phyloP scores from a whole-genome alignment of 306 rosid species.

The Cicer cuneatum region DNA sequence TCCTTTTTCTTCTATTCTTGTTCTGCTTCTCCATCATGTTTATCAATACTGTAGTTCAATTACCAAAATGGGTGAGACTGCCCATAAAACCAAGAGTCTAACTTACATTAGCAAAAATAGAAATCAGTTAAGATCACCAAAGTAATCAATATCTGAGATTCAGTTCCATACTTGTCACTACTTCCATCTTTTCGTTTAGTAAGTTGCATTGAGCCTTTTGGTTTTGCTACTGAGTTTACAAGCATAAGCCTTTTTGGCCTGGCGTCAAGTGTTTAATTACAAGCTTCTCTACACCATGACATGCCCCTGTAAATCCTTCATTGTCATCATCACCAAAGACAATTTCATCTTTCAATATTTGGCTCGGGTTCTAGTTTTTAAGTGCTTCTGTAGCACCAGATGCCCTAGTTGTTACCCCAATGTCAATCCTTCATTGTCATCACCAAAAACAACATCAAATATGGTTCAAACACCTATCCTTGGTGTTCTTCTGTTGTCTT shows the following conservation, averaged over 20 bases:
- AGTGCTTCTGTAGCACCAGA: background rate
- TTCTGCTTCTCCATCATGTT: background rate
- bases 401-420: background rate
- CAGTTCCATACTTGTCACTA: constrained; percentile 7
- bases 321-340: background rate
- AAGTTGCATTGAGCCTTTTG: background rate
- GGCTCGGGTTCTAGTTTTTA: background rate
- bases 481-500: constrained; percentile 15
- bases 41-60: background rate
- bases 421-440: constrained; percentile 20
- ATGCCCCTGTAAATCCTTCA: constrained; percentile 7
- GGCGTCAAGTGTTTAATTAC: background rate
- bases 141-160: background rate
- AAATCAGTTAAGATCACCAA: background rate
- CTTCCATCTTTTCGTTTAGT: constrained; percentile 1
- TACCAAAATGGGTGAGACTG: background rate
- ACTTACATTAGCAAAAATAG: constrained; percentile 7
- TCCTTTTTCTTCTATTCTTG: background rate
- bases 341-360: background rate
- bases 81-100: background rate
- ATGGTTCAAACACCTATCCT: background rate
- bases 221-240: background rate
- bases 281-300: background rate
- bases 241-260: background rate
- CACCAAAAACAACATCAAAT: background rate